Evolutionary conservation across 1,139 yeast species (phyloP).

Genomic region (Kodamaea sp.): DNA sequence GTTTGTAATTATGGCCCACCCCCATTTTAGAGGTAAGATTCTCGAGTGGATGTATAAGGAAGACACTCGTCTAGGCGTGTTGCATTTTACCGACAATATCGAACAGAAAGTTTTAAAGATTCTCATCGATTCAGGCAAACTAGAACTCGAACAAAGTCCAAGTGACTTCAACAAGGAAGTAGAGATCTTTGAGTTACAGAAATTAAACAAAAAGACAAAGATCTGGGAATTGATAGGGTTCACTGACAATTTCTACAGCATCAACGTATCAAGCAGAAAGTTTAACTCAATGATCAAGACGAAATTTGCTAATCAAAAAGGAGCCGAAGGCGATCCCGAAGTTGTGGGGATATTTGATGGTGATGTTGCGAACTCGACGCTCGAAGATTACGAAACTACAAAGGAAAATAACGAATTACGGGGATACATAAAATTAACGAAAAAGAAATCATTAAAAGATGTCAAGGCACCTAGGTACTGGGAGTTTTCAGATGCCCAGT

Average conservation of each 20-base stretch:
- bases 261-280: conserved; percentile 32
- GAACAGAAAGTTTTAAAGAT: conserved; percentile 40
- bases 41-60: conserved; percentile 54
- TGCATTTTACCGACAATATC: conserved; percentile 46
- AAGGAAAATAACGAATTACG: conserved; percentile 1
- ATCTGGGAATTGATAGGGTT: conserved; percentile 66
- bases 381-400: conserved; percentile 12
- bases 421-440: conserved; percentile 12
- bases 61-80: conserved; percentile 55
- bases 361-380: conserved; percentile 4
- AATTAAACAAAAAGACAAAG: conserved; percentile 45
- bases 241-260: conserved; percentile 54
- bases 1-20: conserved; percentile 52
- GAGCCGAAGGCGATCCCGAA: conserved; percentile 3
- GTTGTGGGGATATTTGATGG: conserved; percentile 17
- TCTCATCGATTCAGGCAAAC: conserved; percentile 17
- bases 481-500: conserved; percentile 47
- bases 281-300: conserved; percentile 9
- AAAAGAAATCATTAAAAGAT: conserved; percentile 27
- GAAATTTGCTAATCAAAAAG: not conserved
- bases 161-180: conserved; percentile 25
- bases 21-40: conserved; percentile 46
- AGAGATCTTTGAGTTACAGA: conserved; percentile 74
- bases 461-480: conserved; percentile 60
- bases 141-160: not conserved